These are phyloP conservation scores for Pyrenopolyporus hunteri DNA, from an alignment of 495 filamentous ascomycete genomes.

Conservation along the genomic window DNA sequence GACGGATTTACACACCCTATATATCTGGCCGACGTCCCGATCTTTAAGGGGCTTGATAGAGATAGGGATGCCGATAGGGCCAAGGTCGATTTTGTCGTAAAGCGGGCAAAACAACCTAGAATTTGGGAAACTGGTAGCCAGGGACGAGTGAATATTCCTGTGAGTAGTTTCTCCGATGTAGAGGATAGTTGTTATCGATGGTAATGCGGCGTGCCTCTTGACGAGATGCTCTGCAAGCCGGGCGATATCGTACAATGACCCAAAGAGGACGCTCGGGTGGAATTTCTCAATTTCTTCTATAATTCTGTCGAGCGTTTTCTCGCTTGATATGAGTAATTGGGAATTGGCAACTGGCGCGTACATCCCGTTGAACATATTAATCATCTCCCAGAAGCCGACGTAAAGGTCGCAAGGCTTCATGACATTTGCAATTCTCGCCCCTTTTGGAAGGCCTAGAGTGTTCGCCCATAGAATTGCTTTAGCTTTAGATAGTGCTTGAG, in stretches of 20 bases:
- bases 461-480: not conserved
- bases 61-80: not conserved
- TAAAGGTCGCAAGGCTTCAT: slow-evolving; percentile 3
- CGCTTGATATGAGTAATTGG: slow-evolving; percentile 13
- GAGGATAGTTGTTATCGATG: not conserved
- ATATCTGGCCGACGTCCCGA: slow-evolving; percentile 2
- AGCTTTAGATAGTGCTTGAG: not conserved
- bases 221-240: not conserved
- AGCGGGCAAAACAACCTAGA: not conserved
- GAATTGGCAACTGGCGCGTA: not conserved
- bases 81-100: slow-evolving; percentile 3
- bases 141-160: not conserved
- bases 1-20: not conserved
- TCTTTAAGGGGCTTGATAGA: not conserved
- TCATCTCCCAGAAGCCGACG: slow-evolving; percentile 7
- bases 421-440: slow-evolving; percentile 1
- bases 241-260: not conserved
- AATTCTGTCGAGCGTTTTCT: not conserved
- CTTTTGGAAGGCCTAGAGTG: not conserved
- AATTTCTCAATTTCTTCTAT: not conserved
- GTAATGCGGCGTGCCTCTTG: not conserved
- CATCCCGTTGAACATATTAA: slow-evolving; percentile 12
- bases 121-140: slow-evolving; percentile 4
- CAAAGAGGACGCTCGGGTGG: not conserved
- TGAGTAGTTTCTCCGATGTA: not conserved